phyloP scores from a whole-genome alignment of 2,329 filamentous ascomycete genomes.

The Setomelanomma holmii region DNA sequence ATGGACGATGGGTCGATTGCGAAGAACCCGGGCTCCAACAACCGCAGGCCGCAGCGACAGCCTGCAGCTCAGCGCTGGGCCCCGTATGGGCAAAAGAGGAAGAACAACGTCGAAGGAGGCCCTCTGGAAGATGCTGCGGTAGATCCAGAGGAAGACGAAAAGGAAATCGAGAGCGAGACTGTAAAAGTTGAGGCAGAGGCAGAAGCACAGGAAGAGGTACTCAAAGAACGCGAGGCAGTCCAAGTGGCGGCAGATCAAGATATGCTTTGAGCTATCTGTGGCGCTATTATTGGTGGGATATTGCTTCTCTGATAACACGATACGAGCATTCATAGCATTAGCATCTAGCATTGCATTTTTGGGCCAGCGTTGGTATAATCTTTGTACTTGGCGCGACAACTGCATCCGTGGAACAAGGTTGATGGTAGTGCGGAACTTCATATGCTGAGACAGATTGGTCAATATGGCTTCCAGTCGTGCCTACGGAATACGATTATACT shows the following conservation, averaged over 20 bases:
- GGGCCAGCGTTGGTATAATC: constrained; percentile 9
- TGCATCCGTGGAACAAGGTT: too few relatives aligned
- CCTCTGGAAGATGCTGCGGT: constrained; percentile 33
- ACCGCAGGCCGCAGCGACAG: constrained; percentile 38
- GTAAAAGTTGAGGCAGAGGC: constrained; percentile 19
- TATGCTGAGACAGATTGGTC: too few relatives aligned
- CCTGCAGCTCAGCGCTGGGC: constrained; percentile 39
- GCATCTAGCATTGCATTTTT: constrained; percentile 20
- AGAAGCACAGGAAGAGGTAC: constrained; percentile 6
- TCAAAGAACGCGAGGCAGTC: constrained; percentile 3
- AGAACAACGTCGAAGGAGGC: constrained; percentile 24
- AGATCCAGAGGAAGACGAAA: constrained; percentile 18
- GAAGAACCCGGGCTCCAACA: constrained; percentile 44
- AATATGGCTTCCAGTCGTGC: too few relatives aligned
- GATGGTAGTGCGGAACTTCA: too few relatives aligned
- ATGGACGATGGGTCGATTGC: constrained; percentile 48
- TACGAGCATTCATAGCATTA: constrained; percentile 11
- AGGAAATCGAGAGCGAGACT: background rate
- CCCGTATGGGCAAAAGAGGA: constrained; percentile 42
- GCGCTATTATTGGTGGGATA: too few relatives aligned
- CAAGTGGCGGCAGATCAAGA: constrained; percentile 25
- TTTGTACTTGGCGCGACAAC: too few relatives aligned
- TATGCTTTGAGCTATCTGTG: constrained; percentile 14
- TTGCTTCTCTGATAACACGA: background rate
- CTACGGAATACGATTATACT: too few relatives aligned